phyloP scores from a whole-genome alignment of 257 asterid species.

The Ophiorrhiza pumila region DNA sequence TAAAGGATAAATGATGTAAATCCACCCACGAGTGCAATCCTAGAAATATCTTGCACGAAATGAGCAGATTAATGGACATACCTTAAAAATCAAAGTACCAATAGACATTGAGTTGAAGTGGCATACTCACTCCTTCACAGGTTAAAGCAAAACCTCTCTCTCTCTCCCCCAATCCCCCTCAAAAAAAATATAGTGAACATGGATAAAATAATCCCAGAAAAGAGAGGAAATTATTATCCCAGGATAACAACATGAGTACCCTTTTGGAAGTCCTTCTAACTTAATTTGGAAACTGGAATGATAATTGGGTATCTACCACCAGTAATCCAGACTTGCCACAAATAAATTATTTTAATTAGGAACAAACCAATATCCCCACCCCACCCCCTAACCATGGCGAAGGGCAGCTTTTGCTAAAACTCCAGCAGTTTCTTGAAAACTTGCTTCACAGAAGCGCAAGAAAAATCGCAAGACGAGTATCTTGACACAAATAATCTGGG shows the following conservation, averaged over 20 bases:
- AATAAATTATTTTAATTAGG: background rate
- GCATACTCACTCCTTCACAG: background rate
- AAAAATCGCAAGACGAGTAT: background rate
- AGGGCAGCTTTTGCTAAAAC: no score
- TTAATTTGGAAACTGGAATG: background rate
- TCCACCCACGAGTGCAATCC: conserved; percentile 18
- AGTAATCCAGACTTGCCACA: background rate
- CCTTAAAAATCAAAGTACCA: conserved; percentile 9
- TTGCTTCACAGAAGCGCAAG: no score
- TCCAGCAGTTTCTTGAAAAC: no score
- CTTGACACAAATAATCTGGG: background rate
- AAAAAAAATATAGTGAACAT: no score
- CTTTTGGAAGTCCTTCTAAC: background rate
- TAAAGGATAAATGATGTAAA: conserved; percentile 18
- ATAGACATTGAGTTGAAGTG: conserved; percentile 3
- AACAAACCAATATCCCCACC: no score
- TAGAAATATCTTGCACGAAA: conserved; percentile 14
- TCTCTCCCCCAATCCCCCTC: no score
- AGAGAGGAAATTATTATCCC: background rate
- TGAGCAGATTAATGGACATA: conserved; percentile 13
- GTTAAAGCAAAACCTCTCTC: background rate
- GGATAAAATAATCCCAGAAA: background rate
- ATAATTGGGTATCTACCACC: background rate
- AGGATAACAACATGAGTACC: background rate
- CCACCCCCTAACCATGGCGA: no score